phyloP scores from a whole-genome alignment of 208 protist genomes.

The Tetramitus jugosus region DNA sequence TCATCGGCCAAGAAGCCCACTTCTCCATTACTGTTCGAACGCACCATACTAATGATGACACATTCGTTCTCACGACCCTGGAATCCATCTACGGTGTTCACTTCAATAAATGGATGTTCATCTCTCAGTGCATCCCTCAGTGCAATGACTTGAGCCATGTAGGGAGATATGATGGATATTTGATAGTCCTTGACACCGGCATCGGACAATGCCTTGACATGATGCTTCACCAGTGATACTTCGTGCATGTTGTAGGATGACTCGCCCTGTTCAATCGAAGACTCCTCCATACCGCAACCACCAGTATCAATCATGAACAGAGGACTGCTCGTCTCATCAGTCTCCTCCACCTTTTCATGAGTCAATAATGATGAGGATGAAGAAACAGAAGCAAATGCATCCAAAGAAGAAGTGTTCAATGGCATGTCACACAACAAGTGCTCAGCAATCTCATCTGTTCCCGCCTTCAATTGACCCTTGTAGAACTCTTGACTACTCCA shows the following conservation, averaged over 20 bases:
- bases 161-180: slow-evolving; percentile 47
- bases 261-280: background rate
- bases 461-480: slow-evolving; percentile 15
- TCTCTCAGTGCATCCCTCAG: slow-evolving; percentile 17
- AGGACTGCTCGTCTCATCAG: background rate
- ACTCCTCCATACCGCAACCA: slow-evolving; percentile 19
- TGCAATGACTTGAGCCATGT: slow-evolving; percentile 33
- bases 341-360: background rate
- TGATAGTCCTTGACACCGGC: background rate
- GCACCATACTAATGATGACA: slow-evolving; percentile 49
- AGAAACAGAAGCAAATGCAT: no score
- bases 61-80: slow-evolving; percentile 58
- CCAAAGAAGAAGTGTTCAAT: no score
- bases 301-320: slow-evolving; percentile 26
- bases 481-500: slow-evolving; percentile 39
- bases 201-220: slow-evolving; percentile 23
- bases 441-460: background rate
- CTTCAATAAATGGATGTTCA: slow-evolving; percentile 31
- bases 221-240: slow-evolving; percentile 2
- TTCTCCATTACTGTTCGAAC: slow-evolving; percentile 37
- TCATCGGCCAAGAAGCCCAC: slow-evolving; percentile 53
- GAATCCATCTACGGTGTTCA: slow-evolving; percentile 51
- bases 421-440: background rate
- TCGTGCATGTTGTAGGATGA: slow-evolving; percentile 4
- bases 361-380: no score